phyloP scores from a whole-genome alignment of 805 yeast species.

The Wickerhamomyces sydowiorum region DNA sequence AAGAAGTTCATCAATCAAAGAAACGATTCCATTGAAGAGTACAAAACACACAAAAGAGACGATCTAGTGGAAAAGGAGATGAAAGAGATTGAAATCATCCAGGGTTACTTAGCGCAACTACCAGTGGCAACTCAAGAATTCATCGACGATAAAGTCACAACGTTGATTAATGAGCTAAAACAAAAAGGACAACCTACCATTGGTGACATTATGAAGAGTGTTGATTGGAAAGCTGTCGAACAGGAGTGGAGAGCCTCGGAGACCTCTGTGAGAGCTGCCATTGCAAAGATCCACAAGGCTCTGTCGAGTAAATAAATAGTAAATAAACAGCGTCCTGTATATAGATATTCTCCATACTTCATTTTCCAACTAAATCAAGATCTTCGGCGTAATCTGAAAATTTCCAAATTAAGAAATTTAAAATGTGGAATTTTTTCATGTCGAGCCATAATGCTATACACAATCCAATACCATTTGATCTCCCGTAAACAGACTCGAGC shows the following conservation, averaged over 20 bases:
- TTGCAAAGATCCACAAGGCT: constrained; percentile 20
- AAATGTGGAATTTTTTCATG: too few species aligned
- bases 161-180: constrained; percentile 19
- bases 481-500: too few species aligned
- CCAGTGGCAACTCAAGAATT: constrained; percentile 46
- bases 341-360: too few species aligned
- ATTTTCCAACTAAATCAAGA: background rate
- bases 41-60: constrained; percentile 35
- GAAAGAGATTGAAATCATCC: constrained; percentile 37
- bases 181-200: constrained; percentile 19
- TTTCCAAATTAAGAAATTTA: too few species aligned
- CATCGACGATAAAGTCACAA: constrained; percentile 27
- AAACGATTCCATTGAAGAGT: constrained; percentile 43
- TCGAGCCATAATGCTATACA: too few species aligned
- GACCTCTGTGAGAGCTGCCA: constrained; percentile 23
- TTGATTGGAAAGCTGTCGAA: constrained; percentile 28
- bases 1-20: constrained; percentile 44
- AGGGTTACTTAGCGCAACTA: constrained; percentile 31
- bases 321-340: background rate
- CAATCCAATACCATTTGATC: too few species aligned
- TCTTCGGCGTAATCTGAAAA: background rate
- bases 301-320: background rate
- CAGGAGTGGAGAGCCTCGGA: constrained; percentile 33
- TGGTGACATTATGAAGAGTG: constrained; percentile 8
- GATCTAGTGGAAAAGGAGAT: constrained; percentile 52